phyloP scores from a whole-genome alignment of 208 protist genomes.

The Crithidia thermophila region DNA sequence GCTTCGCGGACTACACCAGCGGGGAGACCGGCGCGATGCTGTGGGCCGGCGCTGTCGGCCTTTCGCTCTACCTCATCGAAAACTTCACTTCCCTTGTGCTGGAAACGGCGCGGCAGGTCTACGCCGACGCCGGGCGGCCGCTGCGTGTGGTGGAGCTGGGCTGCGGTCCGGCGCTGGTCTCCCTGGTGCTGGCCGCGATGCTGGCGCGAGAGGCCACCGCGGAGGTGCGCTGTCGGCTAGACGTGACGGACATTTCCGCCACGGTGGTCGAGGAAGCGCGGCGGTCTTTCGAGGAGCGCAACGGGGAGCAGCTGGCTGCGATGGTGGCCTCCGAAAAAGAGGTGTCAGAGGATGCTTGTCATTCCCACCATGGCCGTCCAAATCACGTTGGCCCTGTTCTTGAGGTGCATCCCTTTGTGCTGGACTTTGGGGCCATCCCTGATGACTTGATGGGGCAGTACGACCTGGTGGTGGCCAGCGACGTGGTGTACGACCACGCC shows the following conservation, averaged over 20 bases:
- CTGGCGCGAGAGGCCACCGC: background rate
- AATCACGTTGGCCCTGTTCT: no score
- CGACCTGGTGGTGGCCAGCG: conserved; percentile 53
- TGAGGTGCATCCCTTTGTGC: conserved; percentile 16
- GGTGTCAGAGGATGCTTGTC: background rate
- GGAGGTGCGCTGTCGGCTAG: conserved; percentile 21
- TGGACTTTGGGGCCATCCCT: conserved; percentile 50
- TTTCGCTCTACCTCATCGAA: conserved; percentile 52
- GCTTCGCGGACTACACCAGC: conserved; percentile 58
- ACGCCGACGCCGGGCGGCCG: background rate
- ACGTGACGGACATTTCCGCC: conserved; percentile 52
- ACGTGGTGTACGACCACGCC: conserved; percentile 64
- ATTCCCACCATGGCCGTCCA: no score
- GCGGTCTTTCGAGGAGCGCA: conserved; percentile 31
- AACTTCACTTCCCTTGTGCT: conserved; percentile 11
- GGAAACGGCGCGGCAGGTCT: background rate
- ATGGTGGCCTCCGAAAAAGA: background rate
- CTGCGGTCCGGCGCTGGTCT: conserved; percentile 55
- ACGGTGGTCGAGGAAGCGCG: conserved; percentile 40
- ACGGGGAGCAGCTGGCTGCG: conserved; percentile 18
- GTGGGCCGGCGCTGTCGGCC: conserved; percentile 60
- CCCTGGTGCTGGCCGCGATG: conserved; percentile 35
- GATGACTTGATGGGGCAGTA: conserved; percentile 27
- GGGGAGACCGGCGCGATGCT: conserved; percentile 59
- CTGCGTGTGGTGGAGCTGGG: conserved; percentile 54